Evolutionary conservation across 495 filamentous ascomycete genomes (phyloP).

Genomic region (Astrothelium macrocarpum): DNA sequence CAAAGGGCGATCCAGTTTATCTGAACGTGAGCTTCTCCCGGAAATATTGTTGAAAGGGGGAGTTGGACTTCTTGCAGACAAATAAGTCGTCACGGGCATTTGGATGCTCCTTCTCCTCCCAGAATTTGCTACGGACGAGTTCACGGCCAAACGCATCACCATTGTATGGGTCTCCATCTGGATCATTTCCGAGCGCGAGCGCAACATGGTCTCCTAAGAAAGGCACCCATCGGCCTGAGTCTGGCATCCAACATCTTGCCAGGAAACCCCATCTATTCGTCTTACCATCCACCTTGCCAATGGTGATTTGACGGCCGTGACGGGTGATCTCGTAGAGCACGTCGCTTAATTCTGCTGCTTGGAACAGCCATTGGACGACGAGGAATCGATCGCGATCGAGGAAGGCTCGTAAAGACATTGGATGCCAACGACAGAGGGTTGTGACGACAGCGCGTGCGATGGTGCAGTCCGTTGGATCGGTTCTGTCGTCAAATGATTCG

Average conservation of each 20-base stretch:
- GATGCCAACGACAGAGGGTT: background rate
- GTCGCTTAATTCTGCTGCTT: background rate
- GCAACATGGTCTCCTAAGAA: no score
- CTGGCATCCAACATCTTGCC: background rate
- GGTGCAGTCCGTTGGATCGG: background rate
- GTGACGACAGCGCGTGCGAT: background rate
- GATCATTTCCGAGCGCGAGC: no score
- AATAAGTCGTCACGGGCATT: no score
- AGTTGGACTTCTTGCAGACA: no score
- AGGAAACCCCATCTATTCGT: background rate
- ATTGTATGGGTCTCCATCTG: no score
- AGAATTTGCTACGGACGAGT: no score
- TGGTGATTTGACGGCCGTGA: background rate
- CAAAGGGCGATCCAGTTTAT: no score
- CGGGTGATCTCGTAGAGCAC: background rate
- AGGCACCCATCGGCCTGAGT: no score
- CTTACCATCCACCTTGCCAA: background rate
- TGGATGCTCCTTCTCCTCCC: no score
- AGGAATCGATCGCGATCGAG: background rate
- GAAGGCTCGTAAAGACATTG: background rate
- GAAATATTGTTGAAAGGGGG: no score
- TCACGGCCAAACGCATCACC: no score
- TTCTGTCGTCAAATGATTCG: background rate
- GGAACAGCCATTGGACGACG: background rate
- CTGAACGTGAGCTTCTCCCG: no score